Conservation (phyloP, 2,329 filamentous ascomycete genomes). For the Leptographium wingfieldii region DNA sequence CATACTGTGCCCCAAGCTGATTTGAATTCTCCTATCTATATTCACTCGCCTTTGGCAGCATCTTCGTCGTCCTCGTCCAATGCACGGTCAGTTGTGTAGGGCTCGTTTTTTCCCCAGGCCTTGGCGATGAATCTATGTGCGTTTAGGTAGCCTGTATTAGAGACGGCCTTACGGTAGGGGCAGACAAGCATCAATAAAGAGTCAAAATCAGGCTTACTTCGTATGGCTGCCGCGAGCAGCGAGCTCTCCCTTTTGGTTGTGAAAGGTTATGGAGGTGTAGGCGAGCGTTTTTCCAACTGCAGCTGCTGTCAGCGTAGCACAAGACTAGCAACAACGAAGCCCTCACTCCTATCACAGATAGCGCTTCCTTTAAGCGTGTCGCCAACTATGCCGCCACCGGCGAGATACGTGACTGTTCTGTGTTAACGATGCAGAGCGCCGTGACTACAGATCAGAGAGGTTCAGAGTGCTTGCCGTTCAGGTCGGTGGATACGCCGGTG, state of each 20-base stretch:
- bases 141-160: no score
- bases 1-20: not conserved
- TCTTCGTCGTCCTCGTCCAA: constrained; percentile 15
- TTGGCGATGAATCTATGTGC: constrained; percentile 15
- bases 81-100: constrained; percentile 9
- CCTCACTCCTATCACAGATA: constrained; percentile 46
- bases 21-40: not conserved
- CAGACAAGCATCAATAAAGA: not conserved
- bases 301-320: not conserved
- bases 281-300: constrained; percentile 52
- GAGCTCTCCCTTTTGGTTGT: constrained; percentile 44
- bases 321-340: not conserved
- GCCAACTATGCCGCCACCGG: constrained; percentile 42
- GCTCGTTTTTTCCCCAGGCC: constrained; percentile 14
- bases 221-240: constrained; percentile 53
- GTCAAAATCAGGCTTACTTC: constrained; percentile 32
- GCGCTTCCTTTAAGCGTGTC: constrained; percentile 44
- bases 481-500: constrained; percentile 52
- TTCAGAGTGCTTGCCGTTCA: constrained; percentile 36
- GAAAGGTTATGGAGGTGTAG: constrained; percentile 47
- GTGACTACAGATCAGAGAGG: not conserved
- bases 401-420: constrained; percentile 47
- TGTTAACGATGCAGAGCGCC: not conserved
- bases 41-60: constrained; percentile 7
- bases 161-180: no score